Evolutionary conservation across 306 rosid species (phyloP), one percentile per base, ranked within the genome.

Genomic region (Malus fusca): DNA sequence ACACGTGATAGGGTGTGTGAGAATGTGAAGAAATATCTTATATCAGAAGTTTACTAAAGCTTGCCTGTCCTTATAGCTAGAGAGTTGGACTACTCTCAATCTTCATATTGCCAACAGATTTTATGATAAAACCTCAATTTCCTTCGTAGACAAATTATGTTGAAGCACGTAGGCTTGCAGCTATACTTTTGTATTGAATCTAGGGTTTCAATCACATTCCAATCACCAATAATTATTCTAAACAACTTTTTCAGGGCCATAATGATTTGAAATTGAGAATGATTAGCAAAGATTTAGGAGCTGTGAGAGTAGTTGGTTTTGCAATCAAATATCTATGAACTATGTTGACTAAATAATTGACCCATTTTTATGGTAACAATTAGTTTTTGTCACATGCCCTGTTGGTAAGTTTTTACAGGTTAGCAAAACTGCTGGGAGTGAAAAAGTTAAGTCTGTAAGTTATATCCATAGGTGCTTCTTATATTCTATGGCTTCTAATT

Each of bases 271-370:
- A 40, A 30, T 1, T 19, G 58, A 60, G 51, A 59, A 77, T 18
- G 44, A 77, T n/a, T 14, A 42, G 65, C 31, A 18, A 8, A 78
- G 55, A 60, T 60, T 78, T 59, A 33, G 26, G 43, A 58, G 74
- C 77, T 43, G 78, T 14, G 11, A 31, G 67, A 69, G 75, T 69
- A 21, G 83, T 40, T 75, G 77, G 76, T 26, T 72, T 64, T 64
- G 25, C 42, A 26, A 61, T n/a, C 19, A 70, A 75, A 10, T 73
- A 23, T 75, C n/a, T 19, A 42, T 30, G 17, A 19, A 63, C 62
- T 12, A 19, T 28, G 8, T 74, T 63, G 62, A 46, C 48, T 74
- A 21, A 11, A 44, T 44, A 12, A 74, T 62, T 7, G 42, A 43
- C 5, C 21, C 21, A 61, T 59, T 23, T 40, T 15, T 30, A 64